Evolutionary conservation across 2,329 filamentous ascomycete species (phyloP).

Genomic region (Claviceps sp.): DNA sequence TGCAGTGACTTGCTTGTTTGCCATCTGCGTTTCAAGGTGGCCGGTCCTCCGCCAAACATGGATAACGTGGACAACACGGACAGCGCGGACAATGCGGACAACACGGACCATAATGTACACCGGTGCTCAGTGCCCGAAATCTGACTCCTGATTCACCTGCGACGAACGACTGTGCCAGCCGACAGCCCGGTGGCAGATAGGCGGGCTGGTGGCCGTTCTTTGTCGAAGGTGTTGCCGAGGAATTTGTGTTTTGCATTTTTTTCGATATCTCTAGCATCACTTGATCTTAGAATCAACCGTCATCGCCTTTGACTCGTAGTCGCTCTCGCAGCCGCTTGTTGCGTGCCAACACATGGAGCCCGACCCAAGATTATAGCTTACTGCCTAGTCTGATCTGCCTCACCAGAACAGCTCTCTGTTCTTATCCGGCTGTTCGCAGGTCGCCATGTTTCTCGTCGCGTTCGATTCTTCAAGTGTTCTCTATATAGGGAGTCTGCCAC

Average conservation of each 20-base stretch:
- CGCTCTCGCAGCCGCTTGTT: background rate
- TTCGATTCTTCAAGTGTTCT: background rate
- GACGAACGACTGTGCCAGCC: slow-evolving; percentile 1
- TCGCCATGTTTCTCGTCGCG: background rate
- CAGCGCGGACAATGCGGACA: background rate
- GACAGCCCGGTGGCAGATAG: slow-evolving; percentile 1
- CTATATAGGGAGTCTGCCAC: background rate
- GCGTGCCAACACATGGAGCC: background rate
- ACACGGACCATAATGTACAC: slow-evolving; percentile 2
- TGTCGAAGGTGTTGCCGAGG: background rate
- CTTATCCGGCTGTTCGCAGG: background rate
- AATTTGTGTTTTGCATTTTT: background rate
- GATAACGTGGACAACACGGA: background rate
- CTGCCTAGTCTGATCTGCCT: background rate
- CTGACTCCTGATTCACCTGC: background rate
- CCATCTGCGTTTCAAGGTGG: background rate
- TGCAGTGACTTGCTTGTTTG: slow-evolving; percentile 1
- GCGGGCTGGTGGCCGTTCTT: background rate
- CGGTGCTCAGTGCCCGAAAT: slow-evolving; percentile 4
- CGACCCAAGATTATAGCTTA: background rate
- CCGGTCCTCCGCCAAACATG: background rate
- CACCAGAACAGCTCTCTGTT: background rate
- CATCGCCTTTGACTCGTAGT: background rate
- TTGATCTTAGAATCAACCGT: background rate
- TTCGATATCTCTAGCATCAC: background rate